Percentiles rank a stretch among this genome's conserved stretches.
These are phyloP conservation scores for Moesziomyces globuligerus DNA, from an alignment of 1,284 basidiomycete genomes.

Conservation along the genomic window DNA sequence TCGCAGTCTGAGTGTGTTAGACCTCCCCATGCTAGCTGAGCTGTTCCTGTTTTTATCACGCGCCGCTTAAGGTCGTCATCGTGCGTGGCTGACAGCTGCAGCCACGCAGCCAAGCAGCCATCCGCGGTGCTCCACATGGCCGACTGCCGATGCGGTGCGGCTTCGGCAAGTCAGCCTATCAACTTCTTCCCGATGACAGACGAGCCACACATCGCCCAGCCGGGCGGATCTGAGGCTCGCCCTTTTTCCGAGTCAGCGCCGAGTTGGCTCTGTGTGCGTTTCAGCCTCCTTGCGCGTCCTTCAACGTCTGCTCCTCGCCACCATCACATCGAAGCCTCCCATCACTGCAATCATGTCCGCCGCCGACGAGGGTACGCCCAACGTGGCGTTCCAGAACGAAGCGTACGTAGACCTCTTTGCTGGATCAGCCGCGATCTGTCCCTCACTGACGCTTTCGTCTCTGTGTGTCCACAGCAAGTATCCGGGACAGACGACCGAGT, in stretches of 20 bases:
- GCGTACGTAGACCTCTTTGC: conserved; percentile 24
- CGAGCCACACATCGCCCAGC: neutral
- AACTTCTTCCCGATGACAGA: neutral
- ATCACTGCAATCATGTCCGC: conserved; percentile 18
- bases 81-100: neutral
- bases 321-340: neutral
- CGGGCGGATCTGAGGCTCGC: neutral
- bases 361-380: conserved; percentile 36
- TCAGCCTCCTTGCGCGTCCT: neutral
- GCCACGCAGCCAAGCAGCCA: neutral
- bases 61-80: neutral
- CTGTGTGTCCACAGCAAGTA: conserved; percentile 28
- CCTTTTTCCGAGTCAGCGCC: neutral
- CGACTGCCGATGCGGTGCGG: neutral
- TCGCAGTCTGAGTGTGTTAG: neutral
- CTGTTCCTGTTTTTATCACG: no score
- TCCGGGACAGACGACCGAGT: conserved; percentile 33
- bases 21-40: no score
- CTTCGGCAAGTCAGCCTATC: no score
- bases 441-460: neutral
- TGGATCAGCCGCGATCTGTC: neutral
- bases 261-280: no score
- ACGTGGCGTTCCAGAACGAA: conserved; percentile 51
- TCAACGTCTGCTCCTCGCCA: neutral
- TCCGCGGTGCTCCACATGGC: conserved; percentile 19